Evolutionary conservation across 169 alveolate genomes (phyloP).

Genomic region (Ichthyophthirius multifiliis): DNA sequence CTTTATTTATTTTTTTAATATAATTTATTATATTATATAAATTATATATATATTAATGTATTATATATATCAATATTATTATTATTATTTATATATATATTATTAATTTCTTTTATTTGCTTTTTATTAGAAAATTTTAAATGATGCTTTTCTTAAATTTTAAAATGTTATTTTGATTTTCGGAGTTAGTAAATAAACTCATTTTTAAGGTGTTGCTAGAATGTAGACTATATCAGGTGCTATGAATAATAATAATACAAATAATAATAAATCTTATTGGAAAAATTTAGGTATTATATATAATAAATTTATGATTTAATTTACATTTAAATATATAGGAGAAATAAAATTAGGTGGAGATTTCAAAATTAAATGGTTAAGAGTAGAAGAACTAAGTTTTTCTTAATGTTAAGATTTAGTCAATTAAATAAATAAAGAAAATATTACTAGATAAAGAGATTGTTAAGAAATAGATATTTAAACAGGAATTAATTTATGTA

Average conservation of each 20-base stretch:
- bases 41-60: too few relatives aligned
- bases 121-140: neutral
- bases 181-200: neutral
- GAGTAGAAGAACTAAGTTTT: neutral
- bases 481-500: too few relatives aligned
- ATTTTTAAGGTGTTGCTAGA: slow-evolving; percentile 5
- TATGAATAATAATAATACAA: neutral
- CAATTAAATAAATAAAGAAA: neutral
- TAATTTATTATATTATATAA: neutral
- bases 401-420: neutral
- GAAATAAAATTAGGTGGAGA: slow-evolving; percentile 3
- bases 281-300: neutral
- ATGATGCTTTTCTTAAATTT: neutral
- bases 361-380: neutral
- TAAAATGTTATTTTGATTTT: neutral
- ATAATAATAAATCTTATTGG: neutral
- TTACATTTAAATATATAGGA: neutral
- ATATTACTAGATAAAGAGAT: neutral
- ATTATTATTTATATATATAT: too few relatives aligned
- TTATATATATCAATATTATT: too few relatives aligned
- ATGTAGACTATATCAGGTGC: neutral
- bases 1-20: neutral
- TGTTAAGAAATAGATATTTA: neutral
- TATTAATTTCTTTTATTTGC: too few relatives aligned
- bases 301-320: neutral